A percentile compares a stretch with the other conserved stretches of the same genome.
These are phyloP conservation scores for Rhizopogon hawkerae DNA, from an alignment of 1,284 basidiomycete genomes.

Conservation along the genomic window DNA sequence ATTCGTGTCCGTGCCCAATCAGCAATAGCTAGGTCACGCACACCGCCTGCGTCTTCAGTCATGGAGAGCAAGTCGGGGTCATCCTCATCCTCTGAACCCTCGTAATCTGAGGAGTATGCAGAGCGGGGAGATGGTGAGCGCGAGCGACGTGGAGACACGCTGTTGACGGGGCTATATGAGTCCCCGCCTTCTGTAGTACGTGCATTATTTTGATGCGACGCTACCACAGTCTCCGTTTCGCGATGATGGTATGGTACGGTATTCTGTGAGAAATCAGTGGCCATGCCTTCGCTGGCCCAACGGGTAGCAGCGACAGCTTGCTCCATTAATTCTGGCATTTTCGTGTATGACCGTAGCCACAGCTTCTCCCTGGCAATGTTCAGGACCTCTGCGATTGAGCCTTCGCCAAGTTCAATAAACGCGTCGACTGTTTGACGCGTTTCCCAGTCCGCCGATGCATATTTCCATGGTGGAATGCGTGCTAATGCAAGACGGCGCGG, in stretches of 20 bases:
- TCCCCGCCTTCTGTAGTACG: conserved; percentile 8
- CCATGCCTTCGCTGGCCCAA: conserved; percentile 35
- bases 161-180: conserved; percentile 15
- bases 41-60: conserved; percentile 50
- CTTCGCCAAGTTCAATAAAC: conserved; percentile 65
- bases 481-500: conserved; percentile 5
- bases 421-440: conserved; percentile 51
- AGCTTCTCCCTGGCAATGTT: conserved; percentile 53
- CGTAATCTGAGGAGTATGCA: conserved; percentile 27
- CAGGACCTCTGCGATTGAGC: conserved; percentile 56
- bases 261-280: conserved; percentile 21
- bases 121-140: conserved; percentile 27
- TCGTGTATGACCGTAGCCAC: conserved; percentile 59
- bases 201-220: conserved; percentile 1
- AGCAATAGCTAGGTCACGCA: conserved; percentile 57
- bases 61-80: conserved; percentile 50
- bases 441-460: conserved; percentile 53
- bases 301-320: conserved; percentile 57
- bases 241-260: conserved; percentile 11
- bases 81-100: conserved; percentile 53
- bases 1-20: conserved; percentile 67
- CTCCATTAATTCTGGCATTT: conserved; percentile 53
- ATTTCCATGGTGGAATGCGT: conserved; percentile 24
- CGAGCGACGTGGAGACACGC: conserved; percentile 23
- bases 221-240: conserved; percentile 2